A percentile compares a stretch with the other conserved stretches of the same genome.
Conservation (phyloP, 2,329 filamentous ascomycete species). For the Apiospora rasikravindrae region DNA sequence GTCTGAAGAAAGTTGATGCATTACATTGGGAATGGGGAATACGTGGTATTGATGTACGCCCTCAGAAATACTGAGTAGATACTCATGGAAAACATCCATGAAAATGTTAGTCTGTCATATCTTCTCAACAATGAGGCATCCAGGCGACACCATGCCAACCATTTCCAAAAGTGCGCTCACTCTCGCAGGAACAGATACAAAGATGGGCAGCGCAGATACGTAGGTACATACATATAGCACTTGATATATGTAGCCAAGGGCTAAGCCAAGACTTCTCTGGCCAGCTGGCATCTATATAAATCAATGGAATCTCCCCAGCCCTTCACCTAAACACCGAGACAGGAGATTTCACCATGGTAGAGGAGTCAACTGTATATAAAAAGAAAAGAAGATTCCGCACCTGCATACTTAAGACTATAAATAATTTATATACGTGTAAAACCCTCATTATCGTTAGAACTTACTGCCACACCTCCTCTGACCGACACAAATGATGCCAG, state of each 20-base stretch:
- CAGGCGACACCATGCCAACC: background rate
- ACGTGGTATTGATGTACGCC: no score
- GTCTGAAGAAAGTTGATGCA: background rate
- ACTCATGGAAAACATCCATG: no score
- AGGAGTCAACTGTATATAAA: background rate
- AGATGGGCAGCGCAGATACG: background rate
- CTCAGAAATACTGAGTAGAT: no score
- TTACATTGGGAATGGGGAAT: no score
- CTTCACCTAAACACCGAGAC: no score
- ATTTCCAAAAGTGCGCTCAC: background rate
- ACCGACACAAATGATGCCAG: background rate
- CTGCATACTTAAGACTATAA: conserved; percentile 17
- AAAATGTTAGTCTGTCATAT: no score
- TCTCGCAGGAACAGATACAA: background rate
- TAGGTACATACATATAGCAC: no score
- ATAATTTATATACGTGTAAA: conserved; percentile 14
- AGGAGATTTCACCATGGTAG: background rate
- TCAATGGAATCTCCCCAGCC: no score
- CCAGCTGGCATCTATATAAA: background rate
- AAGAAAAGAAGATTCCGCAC: conserved; percentile 5
- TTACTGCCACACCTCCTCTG: background rate
- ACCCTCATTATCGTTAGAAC: conserved; percentile 16
- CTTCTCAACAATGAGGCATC: no score
- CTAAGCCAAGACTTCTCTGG: background rate
- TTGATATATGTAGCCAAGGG: background rate